These are phyloP conservation scores for Pythium brachiatum DNA, from an alignment of 352 stramenopile genomes.

Conservation along the genomic window DNA sequence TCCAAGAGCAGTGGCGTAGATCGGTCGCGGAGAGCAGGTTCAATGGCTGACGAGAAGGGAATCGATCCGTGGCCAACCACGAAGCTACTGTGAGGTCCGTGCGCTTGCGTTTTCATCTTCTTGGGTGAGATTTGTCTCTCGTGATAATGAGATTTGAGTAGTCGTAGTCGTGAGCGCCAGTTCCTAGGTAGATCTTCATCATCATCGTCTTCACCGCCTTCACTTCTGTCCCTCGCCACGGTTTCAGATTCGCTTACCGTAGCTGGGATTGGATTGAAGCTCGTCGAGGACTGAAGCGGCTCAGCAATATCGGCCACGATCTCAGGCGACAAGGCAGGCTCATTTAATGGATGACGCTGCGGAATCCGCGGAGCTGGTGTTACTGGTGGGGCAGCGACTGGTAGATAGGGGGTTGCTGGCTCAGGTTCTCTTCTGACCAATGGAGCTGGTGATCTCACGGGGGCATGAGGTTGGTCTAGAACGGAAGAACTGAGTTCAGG, in stretches of 20 bases:
- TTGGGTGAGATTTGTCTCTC: constrained; percentile 1
- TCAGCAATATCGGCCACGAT: neutral
- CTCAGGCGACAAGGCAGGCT: too few relatives aligned
- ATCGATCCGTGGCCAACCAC: constrained; percentile 6
- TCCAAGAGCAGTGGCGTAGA: constrained; percentile 1
- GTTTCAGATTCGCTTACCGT: neutral
- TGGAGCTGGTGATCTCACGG: too few relatives aligned
- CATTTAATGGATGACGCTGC: too few relatives aligned
- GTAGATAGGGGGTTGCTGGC: too few relatives aligned
- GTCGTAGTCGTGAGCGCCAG: constrained; percentile 16
- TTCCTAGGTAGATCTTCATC: constrained; percentile 5
- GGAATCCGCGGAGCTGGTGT: too few relatives aligned
- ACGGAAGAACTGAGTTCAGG: too few relatives aligned
- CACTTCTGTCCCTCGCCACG: neutral
- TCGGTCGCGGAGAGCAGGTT: constrained; percentile 12
- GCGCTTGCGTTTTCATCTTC: neutral
- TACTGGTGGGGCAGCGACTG: too few relatives aligned
- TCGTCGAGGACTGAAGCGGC: neutral
- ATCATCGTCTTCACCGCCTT: constrained; percentile 4
- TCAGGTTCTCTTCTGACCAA: too few relatives aligned
- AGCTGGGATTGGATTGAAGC: neutral
- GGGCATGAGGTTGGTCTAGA: too few relatives aligned
- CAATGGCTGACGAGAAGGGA: neutral
- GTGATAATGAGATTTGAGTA: constrained; percentile 20
- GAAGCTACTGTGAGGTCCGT: neutral